phyloP scores from a whole-genome alignment of 2,329 filamentous ascomycete genomes.

The Verticillium tricorpus region DNA sequence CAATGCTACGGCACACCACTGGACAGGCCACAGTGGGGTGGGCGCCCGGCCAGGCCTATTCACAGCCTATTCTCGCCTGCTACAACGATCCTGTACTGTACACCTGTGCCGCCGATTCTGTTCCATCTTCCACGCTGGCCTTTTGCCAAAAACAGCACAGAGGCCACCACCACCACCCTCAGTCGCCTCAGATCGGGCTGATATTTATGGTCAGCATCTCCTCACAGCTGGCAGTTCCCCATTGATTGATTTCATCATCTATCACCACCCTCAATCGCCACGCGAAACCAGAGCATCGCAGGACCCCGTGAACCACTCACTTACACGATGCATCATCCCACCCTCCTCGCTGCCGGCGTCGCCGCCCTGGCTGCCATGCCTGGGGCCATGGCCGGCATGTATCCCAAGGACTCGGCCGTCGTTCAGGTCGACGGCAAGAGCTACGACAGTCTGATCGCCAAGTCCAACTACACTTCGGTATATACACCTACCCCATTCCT shows the following conservation, averaged over 20 bases:
- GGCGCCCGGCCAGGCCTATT: too few relatives aligned
- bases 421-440: conserved; percentile 74
- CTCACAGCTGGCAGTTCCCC: conserved; percentile 7
- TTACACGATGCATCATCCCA: conserved; percentile 47
- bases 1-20: conserved; percentile 6
- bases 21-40: not conserved
- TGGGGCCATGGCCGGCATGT: conserved; percentile 66
- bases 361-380: conserved; percentile 63
- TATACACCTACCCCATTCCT: not conserved
- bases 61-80: not conserved
- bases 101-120: not conserved
- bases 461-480: conserved; percentile 90
- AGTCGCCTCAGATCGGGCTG: not conserved
- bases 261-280: conserved; percentile 4
- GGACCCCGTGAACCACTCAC: not conserved
- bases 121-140: conserved; percentile 37
- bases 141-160: conserved; percentile 26
- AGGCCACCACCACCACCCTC: conserved; percentile 14
- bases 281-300: not conserved
- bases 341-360: conserved; percentile 49
- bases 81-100: not conserved
- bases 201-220: not conserved
- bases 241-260: conserved; percentile 3
- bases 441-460: conserved; percentile 77
- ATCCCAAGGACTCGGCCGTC: conserved; percentile 82